Evolutionary conservation across 148 eudicot genomes (phyloP).

Genomic region (Oxyria digyna): DNA sequence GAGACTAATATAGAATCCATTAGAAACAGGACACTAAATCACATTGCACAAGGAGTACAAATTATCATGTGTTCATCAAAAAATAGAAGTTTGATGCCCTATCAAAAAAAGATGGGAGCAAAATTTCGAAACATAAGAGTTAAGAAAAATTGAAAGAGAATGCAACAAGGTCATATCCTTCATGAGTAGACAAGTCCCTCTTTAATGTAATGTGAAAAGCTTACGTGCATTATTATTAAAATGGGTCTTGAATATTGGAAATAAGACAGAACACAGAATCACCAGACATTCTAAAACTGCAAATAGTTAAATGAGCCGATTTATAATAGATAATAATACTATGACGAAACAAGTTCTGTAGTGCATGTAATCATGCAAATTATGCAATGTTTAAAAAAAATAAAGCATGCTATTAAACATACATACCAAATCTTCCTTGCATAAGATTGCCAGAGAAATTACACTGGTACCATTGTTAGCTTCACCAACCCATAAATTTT

Average conservation of each 20-base stretch:
- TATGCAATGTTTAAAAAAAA: not conserved
- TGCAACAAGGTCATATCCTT: not conserved
- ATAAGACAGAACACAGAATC: not conserved
- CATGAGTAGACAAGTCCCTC: not conserved
- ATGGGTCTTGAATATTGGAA: not conserved
- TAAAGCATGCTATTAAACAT: not conserved
- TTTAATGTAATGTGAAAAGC: not conserved
- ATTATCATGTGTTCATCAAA: not conserved
- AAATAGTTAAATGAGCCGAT: not conserved
- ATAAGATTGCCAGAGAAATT: conserved; percentile 56
- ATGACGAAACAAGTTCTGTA: not conserved
- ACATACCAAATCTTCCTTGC: conserved; percentile 43
- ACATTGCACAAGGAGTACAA: not conserved
- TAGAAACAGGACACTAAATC: not conserved
- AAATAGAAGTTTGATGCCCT: not conserved
- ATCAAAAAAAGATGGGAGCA: not conserved
- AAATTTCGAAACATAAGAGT: not conserved
- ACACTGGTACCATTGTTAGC: conserved; percentile 24
- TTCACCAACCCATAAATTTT: conserved; percentile 73
- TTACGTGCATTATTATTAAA: not conserved
- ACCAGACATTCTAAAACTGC: not conserved
- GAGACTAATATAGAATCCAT: not conserved
- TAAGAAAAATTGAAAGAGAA: not conserved
- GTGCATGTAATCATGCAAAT: not conserved
- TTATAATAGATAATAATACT: not conserved